Conservation (phyloP, 768 basidiomycete species). For the Psilocybe subaeruginosa region DNA sequence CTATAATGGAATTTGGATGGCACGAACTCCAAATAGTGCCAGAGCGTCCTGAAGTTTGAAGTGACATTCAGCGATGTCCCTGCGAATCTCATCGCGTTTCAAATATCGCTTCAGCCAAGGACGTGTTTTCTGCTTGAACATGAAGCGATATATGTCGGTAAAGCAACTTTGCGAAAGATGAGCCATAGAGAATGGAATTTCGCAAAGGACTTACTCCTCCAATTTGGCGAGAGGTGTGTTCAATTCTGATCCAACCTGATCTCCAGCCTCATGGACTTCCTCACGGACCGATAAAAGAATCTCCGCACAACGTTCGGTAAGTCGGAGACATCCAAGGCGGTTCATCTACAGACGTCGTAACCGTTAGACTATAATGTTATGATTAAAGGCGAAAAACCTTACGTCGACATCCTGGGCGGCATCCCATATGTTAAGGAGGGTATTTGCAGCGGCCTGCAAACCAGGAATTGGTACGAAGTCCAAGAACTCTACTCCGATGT, state of each 20-base stretch:
- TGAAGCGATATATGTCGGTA: slow-evolving; percentile 46
- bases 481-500: slow-evolving; percentile 42
- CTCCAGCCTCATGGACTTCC: slow-evolving; percentile 64
- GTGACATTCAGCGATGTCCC: slow-evolving; percentile 55
- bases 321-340: slow-evolving; percentile 64
- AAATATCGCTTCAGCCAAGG: slow-evolving; percentile 83
- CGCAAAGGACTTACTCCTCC: slow-evolving; percentile 41
- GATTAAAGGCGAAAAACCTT: slow-evolving; percentile 26
- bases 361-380: not conserved
- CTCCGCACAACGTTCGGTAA: slow-evolving; percentile 75
- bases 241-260: slow-evolving; percentile 51
- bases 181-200: not conserved
- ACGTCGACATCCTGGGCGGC: slow-evolving; percentile 64
- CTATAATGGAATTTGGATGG: not conserved
- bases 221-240: slow-evolving; percentile 51
- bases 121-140: slow-evolving; percentile 60
- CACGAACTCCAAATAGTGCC: slow-evolving; percentile 54
- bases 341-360: slow-evolving; percentile 51
- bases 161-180: slow-evolving; percentile 37
- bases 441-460: slow-evolving; percentile 51
- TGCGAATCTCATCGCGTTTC: slow-evolving; percentile 68
- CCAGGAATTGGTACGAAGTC: slow-evolving; percentile 59
- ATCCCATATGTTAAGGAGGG: slow-evolving; percentile 67
- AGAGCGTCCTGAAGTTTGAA: slow-evolving; percentile 59
- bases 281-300: slow-evolving; percentile 65